Conservation (phyloP, 2,329 filamentous ascomycete genomes). For the Verticillium nonalfalfae region DNA sequence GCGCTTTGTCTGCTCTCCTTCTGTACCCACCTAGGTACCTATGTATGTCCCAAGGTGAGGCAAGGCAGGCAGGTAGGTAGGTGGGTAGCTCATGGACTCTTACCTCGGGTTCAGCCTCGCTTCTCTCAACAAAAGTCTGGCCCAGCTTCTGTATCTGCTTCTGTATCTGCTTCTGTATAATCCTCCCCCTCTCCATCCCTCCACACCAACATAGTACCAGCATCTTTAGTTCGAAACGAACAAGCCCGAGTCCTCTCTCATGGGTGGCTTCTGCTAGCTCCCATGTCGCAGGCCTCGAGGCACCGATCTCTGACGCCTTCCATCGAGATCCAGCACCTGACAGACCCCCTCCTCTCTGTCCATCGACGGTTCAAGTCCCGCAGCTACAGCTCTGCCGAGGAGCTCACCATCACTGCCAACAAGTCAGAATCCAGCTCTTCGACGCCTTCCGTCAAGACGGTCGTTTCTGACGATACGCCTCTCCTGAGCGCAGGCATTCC, state of each 20-base stretch:
- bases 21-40: no score
- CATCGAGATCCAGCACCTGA: constrained; percentile 5
- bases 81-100: no score
- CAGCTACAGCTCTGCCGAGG: constrained; percentile 6
- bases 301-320: constrained; percentile 6
- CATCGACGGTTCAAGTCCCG: constrained; percentile 1
- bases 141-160: no score
- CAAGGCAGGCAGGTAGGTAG: no score
- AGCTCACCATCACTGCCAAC: neutral
- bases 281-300: neutral
- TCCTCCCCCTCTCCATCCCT: neutral
- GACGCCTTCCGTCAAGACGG: neutral
- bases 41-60: no score
- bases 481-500: neutral
- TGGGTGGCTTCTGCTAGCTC: neutral
- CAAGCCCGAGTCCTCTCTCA: neutral
- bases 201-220: neutral
- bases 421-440: neutral
- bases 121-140: no score
- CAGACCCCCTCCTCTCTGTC: constrained; percentile 3
- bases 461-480: neutral
- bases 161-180: no score
- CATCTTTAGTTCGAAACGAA: neutral
- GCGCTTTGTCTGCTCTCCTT: no score
- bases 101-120: no score